A percentile compares a stretch with the other conserved stretches of the same genome.
phyloP scores from a whole-genome alignment of 2,329 filamentous ascomycete species.

The Neophaeococcomyces aloes region DNA sequence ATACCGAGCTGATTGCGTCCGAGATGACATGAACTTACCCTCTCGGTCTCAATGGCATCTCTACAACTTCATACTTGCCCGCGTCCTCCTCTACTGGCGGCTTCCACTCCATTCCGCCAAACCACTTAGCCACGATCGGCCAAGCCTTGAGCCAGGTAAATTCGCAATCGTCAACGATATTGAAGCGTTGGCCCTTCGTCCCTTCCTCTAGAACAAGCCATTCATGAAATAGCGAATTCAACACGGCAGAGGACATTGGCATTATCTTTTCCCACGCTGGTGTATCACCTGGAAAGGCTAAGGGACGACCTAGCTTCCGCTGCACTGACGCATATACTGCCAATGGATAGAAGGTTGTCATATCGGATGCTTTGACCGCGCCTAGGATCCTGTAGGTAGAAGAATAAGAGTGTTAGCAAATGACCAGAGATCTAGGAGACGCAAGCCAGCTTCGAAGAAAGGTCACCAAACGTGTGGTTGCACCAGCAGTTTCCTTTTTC shows the following conservation, averaged over 20 bases:
- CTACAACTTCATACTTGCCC: slow-evolving; percentile 15
- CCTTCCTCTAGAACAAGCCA: slow-evolving; percentile 38
- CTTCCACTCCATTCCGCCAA: slow-evolving; percentile 29
- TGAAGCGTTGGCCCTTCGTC: slow-evolving; percentile 39
- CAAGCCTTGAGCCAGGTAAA: slow-evolving; percentile 41
- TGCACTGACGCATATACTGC: slow-evolving; percentile 41
- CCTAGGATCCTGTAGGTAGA: too few species aligned
- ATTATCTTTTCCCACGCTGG: slow-evolving; percentile 32
- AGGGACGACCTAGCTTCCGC: slow-evolving; percentile 29
- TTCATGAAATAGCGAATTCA: slow-evolving; percentile 41
- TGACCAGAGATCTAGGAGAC: too few species aligned
- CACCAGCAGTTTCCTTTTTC: too few species aligned
- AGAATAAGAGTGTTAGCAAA: too few species aligned
- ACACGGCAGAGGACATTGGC: slow-evolving; percentile 30
- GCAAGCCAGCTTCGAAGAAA: too few species aligned
- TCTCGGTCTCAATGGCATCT: too few species aligned
- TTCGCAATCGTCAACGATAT: slow-evolving; percentile 35
- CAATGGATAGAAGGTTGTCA: too few species aligned
- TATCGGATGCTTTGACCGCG: too few species aligned
- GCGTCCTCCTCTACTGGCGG: slow-evolving; percentile 23
- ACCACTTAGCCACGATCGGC: slow-evolving; percentile 37
- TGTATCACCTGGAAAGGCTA: slow-evolving; percentile 37
- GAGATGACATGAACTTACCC: too few species aligned
- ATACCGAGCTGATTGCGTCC: too few species aligned
- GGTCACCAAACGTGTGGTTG: slow-evolving; percentile 40